Evolutionary conservation across 2,329 filamentous ascomycete genomes (phyloP), one percentile per base, ranked within the genome.

Genomic region (Aureobasidium zeae): DNA sequence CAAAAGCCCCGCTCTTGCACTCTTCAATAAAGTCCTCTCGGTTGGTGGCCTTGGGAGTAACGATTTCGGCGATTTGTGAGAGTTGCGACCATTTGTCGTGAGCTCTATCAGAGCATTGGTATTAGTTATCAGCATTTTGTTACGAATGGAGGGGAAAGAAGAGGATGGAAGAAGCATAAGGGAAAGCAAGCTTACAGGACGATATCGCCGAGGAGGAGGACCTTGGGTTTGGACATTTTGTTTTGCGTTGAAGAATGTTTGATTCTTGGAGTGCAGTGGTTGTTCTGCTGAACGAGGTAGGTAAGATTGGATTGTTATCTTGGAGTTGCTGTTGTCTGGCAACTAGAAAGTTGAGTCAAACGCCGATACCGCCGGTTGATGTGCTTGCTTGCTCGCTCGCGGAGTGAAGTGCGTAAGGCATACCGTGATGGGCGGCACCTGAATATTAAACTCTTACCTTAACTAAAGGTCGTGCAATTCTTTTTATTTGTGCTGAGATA

Each of bases 11-110:
- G 15, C 73, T 70, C 36, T 66, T 65, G 59, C 76, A 80, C 65
- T 89, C 82, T 35, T 74, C 59, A 41, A 89, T 64, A 61, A 93
- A 89, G 13, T 77, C 77, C 15, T 63, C 59, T 44, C 84, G 77
- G 59, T 71, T 76, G 15, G 66, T 77, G 8, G 83, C 69, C 48
- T 67, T 66, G 6, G 83, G 77, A 11, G 64, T 63, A 29, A 88
- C 53, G 31, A 88, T 62, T n/a, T 85, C 76, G 30, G 80, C 81
- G 15, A 83, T 61, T 16, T 71, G 60, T 39, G 67, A 63, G 44
- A 91, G 69, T 4, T 70, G 61, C n/a, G 72, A 58, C 79, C 80
- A 87, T 46, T 75, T 67, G 29, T 75, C 66, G 48, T 79, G 69
- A 29, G 83, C 84, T 57, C 80, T 84, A 15, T 3, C 12, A 13